These are phyloP conservation scores for Trematosphaeria pertusa DNA, from an alignment of 2,329 filamentous ascomycete species.

Conservation along the genomic window DNA sequence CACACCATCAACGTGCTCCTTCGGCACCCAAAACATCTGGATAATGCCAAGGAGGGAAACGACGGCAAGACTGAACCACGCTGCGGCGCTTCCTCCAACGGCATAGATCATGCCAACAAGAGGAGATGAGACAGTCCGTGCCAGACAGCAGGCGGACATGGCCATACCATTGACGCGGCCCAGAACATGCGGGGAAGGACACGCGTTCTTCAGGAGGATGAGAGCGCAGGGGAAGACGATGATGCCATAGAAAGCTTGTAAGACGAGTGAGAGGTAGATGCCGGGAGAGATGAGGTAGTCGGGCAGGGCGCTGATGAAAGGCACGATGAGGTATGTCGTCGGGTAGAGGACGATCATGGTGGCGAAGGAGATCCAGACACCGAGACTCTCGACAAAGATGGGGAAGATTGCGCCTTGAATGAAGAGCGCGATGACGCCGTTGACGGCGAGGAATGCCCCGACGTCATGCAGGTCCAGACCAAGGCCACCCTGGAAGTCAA, in stretches of 20 bases:
- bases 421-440: conserved; percentile 74
- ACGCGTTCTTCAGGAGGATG: conserved; percentile 79
- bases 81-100: conserved; percentile 64
- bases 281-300: conserved; percentile 60
- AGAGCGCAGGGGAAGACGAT: conserved; percentile 71
- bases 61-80: conserved; percentile 65
- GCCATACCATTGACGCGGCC: conserved; percentile 76
- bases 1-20: conserved; percentile 50
- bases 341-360: conserved; percentile 71
- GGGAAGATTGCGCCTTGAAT: conserved; percentile 78
- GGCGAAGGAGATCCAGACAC: conserved; percentile 72
- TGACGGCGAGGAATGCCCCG: conserved; percentile 71
- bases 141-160: conserved; percentile 70
- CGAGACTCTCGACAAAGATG: conserved; percentile 66
- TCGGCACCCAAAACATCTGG: conserved; percentile 64
- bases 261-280: conserved; percentile 68
- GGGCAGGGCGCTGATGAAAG: conserved; percentile 69
- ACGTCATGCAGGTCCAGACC: conserved; percentile 70
- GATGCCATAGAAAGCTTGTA: conserved; percentile 73
- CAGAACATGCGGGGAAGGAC: conserved; percentile 66
- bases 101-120: conserved; percentile 72
- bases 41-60: conserved; percentile 63
- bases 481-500: conserved; percentile 64
- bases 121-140: conserved; percentile 72
- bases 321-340: conserved; percentile 70